Evolutionary conservation across 257 asterid species (phyloP), one percentile per base, ranked within the genome.

Genomic region (Echium plantagineum): DNA sequence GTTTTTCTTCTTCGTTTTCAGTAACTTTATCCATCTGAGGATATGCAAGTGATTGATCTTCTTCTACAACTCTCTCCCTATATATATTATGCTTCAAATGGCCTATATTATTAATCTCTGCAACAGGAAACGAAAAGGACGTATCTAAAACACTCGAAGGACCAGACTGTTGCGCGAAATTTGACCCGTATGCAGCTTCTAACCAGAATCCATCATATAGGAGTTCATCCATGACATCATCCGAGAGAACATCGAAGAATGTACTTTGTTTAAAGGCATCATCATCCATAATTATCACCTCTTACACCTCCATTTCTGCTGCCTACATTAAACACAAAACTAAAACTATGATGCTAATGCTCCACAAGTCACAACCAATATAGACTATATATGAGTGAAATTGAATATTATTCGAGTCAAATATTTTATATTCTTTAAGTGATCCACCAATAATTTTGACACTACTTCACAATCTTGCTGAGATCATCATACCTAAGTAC

Each of bases 151-250:
- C 72, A 18, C 72, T 71, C 67, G 74, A 22, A 30, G 80, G 57
- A 69, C 31, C 24, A 28, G 86, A 12, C 13, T 13, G 81, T 60
- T 75, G 86, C 80, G 78, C 75, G 65, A 85, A 73, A 76, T 70
- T 80, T 73, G 90, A 80, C 32, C 75, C 79, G 42, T 79, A 31
- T 19, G 82, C 71, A 47, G 94, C 72, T 65, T 84, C 87, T 84
- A 86, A 72, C 95, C 94, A 81, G 90, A 81, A 86, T 15, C 95
- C 95, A 46, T 86, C 95, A 49, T 67, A 72, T 63, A 86, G 74
- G 80, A 83, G 76, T 57, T 86, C 83, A 66, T 71, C 87, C 82
- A 56, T 56, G 60, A 63, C 9, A 66, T 47, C 67, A 61, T 78
- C 82, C 19, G 77, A 64, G 32, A 77, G 72, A 63, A 74, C 16